A percentile compares a stretch with the other conserved stretches of the same genome.
These are phyloP conservation scores for Termitomyces sp. DNA, from an alignment of 768 basidiomycete genomes.

Conservation along the genomic window DNA sequence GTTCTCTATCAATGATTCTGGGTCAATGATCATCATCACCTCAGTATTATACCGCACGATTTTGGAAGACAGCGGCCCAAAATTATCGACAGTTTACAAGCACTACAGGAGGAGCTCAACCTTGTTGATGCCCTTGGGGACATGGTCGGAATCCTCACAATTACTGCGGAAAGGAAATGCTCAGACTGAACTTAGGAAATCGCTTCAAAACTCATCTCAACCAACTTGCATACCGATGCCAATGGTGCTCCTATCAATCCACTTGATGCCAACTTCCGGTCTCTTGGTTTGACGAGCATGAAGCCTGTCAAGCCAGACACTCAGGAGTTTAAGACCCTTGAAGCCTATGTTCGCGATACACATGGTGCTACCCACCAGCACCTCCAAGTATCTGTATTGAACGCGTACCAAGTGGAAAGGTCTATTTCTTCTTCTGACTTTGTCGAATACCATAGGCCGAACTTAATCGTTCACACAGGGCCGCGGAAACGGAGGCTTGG, in stretches of 20 bases:
- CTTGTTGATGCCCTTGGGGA: slow-evolving; percentile 61
- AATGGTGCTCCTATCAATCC: slow-evolving; percentile 48
- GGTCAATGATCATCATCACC: background rate
- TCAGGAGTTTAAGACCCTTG: slow-evolving; percentile 43
- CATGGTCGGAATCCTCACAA: slow-evolving; percentile 35
- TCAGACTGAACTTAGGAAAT: slow-evolving; percentile 36
- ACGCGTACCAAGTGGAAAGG: slow-evolving; percentile 56
- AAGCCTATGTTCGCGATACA: slow-evolving; percentile 46
- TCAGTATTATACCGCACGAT: slow-evolving; percentile 57
- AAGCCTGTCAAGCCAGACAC: slow-evolving; percentile 34
- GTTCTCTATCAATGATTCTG: background rate
- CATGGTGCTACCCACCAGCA: slow-evolving; percentile 52
- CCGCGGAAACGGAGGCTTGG: slow-evolving; percentile 31
- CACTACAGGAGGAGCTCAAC: slow-evolving; percentile 52
- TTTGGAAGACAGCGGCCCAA: slow-evolving; percentile 47
- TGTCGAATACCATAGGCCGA: background rate
- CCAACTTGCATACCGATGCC: slow-evolving; percentile 31
- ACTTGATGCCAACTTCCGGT: slow-evolving; percentile 49
- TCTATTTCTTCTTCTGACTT: slow-evolving; percentile 11
- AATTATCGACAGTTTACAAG: slow-evolving; percentile 28
- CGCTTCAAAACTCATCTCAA: slow-evolving; percentile 49
- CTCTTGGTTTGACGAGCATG: slow-evolving; percentile 48
- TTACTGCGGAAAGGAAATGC: background rate
- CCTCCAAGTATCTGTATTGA: slow-evolving; percentile 34
- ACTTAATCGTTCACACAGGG: slow-evolving; percentile 9